Conservation (phyloP, 495 filamentous ascomycete species). For the Aspergillus nidulans region DNA sequence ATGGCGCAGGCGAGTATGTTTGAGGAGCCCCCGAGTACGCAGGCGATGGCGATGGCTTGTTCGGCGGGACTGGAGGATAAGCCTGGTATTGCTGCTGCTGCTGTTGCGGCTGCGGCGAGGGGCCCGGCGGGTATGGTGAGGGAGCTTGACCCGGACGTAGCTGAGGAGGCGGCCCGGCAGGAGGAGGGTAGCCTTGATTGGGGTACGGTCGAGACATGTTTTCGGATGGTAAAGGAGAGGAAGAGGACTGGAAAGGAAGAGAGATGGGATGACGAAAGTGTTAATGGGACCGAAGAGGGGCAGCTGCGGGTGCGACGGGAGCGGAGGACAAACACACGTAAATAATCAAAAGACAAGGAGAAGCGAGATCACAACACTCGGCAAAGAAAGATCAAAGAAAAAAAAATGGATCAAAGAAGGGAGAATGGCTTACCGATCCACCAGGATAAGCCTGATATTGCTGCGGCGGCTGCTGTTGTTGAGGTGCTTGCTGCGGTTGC, state of each 20-base stretch:
- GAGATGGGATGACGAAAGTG: slow-evolving; percentile 2
- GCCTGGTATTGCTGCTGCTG: slow-evolving; percentile 28
- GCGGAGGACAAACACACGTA: slow-evolving; percentile 9
- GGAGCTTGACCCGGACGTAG: slow-evolving; percentile 20
- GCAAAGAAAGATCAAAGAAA: slow-evolving; percentile 12
- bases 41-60: slow-evolving; percentile 27
- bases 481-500: background rate
- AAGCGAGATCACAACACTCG: slow-evolving; percentile 7
- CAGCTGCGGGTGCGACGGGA: slow-evolving; percentile 5
- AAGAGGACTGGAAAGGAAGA: slow-evolving; percentile 1
- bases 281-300: slow-evolving; percentile 6
- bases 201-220: slow-evolving; percentile 41
- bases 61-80: slow-evolving; percentile 24
- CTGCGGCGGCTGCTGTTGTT: slow-evolving; percentile 11
- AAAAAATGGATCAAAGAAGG: slow-evolving; percentile 10
- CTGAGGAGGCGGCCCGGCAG: slow-evolving; percentile 20
- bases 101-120: slow-evolving; percentile 28
- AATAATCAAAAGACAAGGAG: slow-evolving; percentile 2
- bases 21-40: slow-evolving; percentile 30
- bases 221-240: slow-evolving; percentile 2
- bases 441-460: slow-evolving; percentile 44
- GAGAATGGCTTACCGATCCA: slow-evolving; percentile 37
- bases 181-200: slow-evolving; percentile 29
- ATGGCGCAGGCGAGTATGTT: slow-evolving; percentile 16
- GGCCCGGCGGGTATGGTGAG: slow-evolving; percentile 34